phyloP scores from a whole-genome alignment of 2,329 filamentous ascomycete genomes.

The Colletotrichum lentis region DNA sequence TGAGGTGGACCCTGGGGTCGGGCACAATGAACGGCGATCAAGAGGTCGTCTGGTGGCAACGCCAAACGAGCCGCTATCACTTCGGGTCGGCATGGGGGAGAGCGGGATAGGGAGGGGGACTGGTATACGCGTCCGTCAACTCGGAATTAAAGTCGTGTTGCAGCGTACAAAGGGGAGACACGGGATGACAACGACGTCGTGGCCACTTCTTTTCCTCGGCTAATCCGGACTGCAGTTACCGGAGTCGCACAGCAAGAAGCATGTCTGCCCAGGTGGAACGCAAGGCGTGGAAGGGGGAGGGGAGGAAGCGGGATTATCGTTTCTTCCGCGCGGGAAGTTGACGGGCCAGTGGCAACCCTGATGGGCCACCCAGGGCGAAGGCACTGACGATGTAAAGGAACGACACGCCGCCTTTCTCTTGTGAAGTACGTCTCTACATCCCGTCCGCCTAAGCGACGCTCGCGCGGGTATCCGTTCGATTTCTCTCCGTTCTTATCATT shows the following conservation, averaged over 20 bases:
- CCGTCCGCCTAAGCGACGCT: conserved; percentile 11
- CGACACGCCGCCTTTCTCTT: neutral
- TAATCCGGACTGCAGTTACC: neutral
- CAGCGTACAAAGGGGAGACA: neutral
- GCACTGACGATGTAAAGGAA: neutral
- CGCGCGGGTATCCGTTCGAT: conserved; percentile 3
- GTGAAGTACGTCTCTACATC: neutral
- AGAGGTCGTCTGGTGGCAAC: neutral
- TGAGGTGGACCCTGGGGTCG: neutral
- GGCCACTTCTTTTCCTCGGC: conserved; percentile 4
- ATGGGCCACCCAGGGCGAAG: neutral
- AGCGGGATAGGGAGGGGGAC: neutral
- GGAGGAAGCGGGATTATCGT: neutral
- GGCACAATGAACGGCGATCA: neutral
- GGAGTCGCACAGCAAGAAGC: conserved; percentile 24
- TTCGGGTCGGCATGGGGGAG: neutral
- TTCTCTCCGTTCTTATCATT: neutral
- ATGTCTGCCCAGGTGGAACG: conserved; percentile 25
- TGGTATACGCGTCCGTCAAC: neutral
- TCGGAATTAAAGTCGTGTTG: neutral
- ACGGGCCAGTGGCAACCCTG: neutral
- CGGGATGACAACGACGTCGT: neutral
- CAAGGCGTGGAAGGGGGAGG: neutral
- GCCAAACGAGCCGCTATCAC: neutral
- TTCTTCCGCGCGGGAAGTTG: neutral